A percentile compares a stretch with the other conserved stretches of the same genome.
phyloP scores from a whole-genome alignment of 352 stramenopile genomes.

The Saprolegnia parasitica region DNA sequence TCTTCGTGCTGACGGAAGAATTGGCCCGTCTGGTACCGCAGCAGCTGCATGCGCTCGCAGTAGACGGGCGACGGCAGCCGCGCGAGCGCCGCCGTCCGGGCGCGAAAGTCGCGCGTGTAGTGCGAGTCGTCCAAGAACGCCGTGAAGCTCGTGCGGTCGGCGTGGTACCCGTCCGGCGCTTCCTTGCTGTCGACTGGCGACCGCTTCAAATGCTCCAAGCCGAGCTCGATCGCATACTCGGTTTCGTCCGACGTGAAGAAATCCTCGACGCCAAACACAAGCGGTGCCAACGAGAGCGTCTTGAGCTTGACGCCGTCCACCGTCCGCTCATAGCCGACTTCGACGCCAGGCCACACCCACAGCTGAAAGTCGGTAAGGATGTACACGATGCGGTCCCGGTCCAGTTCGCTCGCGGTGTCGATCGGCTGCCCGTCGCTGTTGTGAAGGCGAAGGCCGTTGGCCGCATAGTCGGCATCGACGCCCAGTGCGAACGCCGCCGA shows the following conservation, averaged over 20 bases:
- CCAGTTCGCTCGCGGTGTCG: conserved; percentile 18
- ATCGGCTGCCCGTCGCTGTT: conserved; percentile 25
- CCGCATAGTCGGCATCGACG: conserved; percentile 24
- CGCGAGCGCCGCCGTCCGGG: conserved; percentile 12
- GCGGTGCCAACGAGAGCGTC: conserved; percentile 26
- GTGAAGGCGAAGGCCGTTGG: conserved; percentile 25
- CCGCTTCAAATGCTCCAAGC: background rate
- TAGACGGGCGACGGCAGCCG: conserved; percentile 24
- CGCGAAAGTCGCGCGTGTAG: conserved; percentile 29
- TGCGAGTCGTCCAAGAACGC: conserved; percentile 23
- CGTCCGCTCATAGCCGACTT: conserved; percentile 17
- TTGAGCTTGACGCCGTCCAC: conserved; percentile 24
- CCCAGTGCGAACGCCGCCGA: conserved; percentile 1
- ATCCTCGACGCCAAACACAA: conserved; percentile 26
- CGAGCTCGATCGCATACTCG: conserved; percentile 22
- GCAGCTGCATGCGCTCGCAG: conserved; percentile 28
- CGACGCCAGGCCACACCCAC: conserved; percentile 29
- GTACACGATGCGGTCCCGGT: conserved; percentile 24
- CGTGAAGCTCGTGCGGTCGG: conserved; percentile 28
- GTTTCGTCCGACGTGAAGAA: conserved; percentile 30
- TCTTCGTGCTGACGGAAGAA: conserved; percentile 31
- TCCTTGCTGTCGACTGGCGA: conserved; percentile 20
- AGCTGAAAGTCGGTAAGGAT: conserved; percentile 29
- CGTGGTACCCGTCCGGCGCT: conserved; percentile 21
- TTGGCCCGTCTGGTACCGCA: conserved; percentile 29